Evolutionary conservation across 805 yeast species (phyloP), one percentile per base, ranked within the genome.

Genomic region (Metschnikowia drakensbergensis): DNA sequence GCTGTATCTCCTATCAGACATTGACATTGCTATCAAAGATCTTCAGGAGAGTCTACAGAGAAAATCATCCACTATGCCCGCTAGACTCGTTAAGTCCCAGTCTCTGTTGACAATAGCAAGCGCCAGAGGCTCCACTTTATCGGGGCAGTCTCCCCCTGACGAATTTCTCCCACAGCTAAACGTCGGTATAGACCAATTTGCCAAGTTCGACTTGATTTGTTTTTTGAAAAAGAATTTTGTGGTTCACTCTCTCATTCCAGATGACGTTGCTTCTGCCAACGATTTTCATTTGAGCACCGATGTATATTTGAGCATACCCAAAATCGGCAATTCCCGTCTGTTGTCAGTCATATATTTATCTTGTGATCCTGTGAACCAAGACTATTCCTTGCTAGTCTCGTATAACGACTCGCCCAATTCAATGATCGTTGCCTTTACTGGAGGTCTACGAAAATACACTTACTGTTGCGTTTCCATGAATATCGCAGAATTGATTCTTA

Each of bases 371-470:
- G 44, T 56, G 10, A 46, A 50, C 23, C 52, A 46, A 9, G 61
- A 61, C 40, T 74, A 74, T 1, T 63, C 74, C 2, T 60, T 55
- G 42, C 58, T 71, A 5, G 35, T 72, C 4, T 57, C 71, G 5
- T 66, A 65, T 36, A 57, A 57, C 17, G 58, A 56, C 42, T 58
- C 59, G 35, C 44, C 59, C 1, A 44, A 50, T 22, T 71, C 77
- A 0, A 51, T 67, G 4, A 54, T 72, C 2, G 60, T 72, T 8
- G 66, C 69, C 8, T 61, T 62, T 43, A 65, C 71, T 7, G 77
- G 77, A 2, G 77, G 76, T 2, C 60, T 72, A 22, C 60, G 77
- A 31, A 70, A 67, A 47, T 67, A 63, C 51, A 54, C 73, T 6
- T 69, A 71, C 53, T 72, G 76, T 47, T 56, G 60, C 23, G 57